Conservation (phyloP, 257 asterid species). For the Petunia axillaris region DNA sequence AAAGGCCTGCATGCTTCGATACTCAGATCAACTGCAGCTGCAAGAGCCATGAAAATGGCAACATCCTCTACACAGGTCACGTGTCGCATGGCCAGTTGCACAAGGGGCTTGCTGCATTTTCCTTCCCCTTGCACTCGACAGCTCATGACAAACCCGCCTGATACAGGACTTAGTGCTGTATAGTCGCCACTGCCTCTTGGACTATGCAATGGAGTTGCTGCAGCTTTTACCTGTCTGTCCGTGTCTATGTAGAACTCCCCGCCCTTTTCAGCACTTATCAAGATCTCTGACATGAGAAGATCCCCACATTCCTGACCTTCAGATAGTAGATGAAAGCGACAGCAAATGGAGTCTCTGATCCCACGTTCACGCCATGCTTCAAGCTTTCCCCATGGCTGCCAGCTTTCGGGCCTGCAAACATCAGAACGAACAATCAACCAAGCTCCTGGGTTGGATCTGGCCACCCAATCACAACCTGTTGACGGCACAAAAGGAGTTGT, state of each 20-base stretch:
- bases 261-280: slow-evolving; percentile 77
- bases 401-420: slow-evolving; percentile 66
- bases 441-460: slow-evolving; percentile 96
- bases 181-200: slow-evolving; percentile 87
- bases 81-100: slow-evolving; percentile 86
- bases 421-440: slow-evolving; percentile 87
- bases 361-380: slow-evolving; percentile 96
- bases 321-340: slow-evolving; percentile 76
- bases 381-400: slow-evolving; percentile 98
- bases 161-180: slow-evolving; percentile 54
- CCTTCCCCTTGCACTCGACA: slow-evolving; percentile 87
- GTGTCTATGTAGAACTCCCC: slow-evolving; percentile 86
- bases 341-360: slow-evolving; percentile 62
- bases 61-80: slow-evolving; percentile 92
- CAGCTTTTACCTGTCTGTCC: slow-evolving; percentile 57
- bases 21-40: slow-evolving; percentile 92
- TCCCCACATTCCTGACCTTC: slow-evolving; percentile 72
- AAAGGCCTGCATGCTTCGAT: slow-evolving; percentile 85
- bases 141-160: slow-evolving; percentile 86
- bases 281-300: slow-evolving; percentile 68
- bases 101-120: slow-evolving; percentile 76
- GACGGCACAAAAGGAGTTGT: slow-evolving; percentile 91
- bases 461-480: slow-evolving; percentile 89
- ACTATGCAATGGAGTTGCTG: slow-evolving; percentile 59
- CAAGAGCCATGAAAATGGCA: slow-evolving; percentile 94